Evolutionary conservation across 1,284 basidiomycete genomes (phyloP).

Genomic region (Austroboletus niveus): DNA sequence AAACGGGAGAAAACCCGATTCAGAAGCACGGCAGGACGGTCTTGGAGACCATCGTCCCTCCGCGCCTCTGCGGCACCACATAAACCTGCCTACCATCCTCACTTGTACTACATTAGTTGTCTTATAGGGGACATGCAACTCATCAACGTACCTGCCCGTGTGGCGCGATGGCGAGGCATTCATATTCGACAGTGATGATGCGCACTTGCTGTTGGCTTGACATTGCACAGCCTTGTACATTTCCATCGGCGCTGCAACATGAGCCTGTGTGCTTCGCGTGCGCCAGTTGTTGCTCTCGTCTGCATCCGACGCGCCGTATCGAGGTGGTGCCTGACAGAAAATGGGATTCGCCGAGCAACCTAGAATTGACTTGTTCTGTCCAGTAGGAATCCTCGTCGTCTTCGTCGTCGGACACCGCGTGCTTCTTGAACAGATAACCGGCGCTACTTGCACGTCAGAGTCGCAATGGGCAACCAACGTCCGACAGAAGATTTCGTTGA

Average conservation of each 20-base stretch:
- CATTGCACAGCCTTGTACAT: neutral
- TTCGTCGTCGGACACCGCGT: neutral
- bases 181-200: conserved; percentile 1
- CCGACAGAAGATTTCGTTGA: no score
- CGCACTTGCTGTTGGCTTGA: neutral
- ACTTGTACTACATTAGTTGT: neutral
- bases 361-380: conserved; percentile 10
- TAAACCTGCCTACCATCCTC: conserved; percentile 8
- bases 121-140: neutral
- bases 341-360: neutral
- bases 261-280: neutral
- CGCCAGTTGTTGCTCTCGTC: conserved; percentile 13
- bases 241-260: neutral
- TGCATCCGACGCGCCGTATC: conserved; percentile 2
- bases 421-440: neutral
- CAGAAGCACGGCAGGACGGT: neutral
- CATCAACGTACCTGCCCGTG: conserved; percentile 4
- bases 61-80: conserved; percentile 21
- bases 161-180: neutral
- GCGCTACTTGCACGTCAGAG: neutral
- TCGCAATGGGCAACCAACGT: no score
- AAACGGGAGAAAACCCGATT: conserved; percentile 7
- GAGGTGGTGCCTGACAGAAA: neutral
- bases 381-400: conserved; percentile 7
- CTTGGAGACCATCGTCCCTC: neutral